Base-by-base conservation (phyloP, 2,329 filamentous ascomycete species). In the Beauveria sp. region DNA sequence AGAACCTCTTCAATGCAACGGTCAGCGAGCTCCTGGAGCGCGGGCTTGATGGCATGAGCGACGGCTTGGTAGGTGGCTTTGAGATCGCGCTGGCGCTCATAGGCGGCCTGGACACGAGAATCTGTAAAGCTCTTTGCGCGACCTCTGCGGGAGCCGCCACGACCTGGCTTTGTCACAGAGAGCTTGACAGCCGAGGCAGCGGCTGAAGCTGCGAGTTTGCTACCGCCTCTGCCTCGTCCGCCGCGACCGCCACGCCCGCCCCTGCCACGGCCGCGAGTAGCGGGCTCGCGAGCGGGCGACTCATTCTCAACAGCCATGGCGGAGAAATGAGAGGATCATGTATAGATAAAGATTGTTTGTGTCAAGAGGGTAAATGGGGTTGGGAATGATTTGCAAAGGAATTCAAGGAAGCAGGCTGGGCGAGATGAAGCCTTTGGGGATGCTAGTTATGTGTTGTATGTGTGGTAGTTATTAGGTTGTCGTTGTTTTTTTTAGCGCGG, bases 61-160 rank as follows among this genome's bases (percentile, higher is more conserved):
- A 90, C 81, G 62, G 81, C 77, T n/a, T 84, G 80, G 72, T 84
- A 90, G 26, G 79, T 79, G 61, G 84, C 83, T 72, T 88, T 88
- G 67, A 90, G 77, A 67, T 88, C 82, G 66, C 87, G 80, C 70
- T 87, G 84, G 60, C 88, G 85, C 70, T 86, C 83, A 66, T 84
- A 82, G 62, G 80, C 79, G 56, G 82, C 83, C 70, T 86, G 83
- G 59, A 81, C 79, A 65, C 77, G 79, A 64, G 77, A 74, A 65
- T 82, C 79, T 63, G 78, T 74, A 67, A 84, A 85, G 67, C 79
- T 79, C 74, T 85, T 85, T 71, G 80, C 79, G 62, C 82, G 80
- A 64, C 80, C 80, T 65, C 80, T 77, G 63, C 79, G 72, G 65
- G 71, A 71, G 65, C 73, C 73, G 51, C 73, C 72, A 61, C 74